phyloP scores from a whole-genome alignment of 371 early-diverging fungal genomes.

The Coemansia sp. region DNA sequence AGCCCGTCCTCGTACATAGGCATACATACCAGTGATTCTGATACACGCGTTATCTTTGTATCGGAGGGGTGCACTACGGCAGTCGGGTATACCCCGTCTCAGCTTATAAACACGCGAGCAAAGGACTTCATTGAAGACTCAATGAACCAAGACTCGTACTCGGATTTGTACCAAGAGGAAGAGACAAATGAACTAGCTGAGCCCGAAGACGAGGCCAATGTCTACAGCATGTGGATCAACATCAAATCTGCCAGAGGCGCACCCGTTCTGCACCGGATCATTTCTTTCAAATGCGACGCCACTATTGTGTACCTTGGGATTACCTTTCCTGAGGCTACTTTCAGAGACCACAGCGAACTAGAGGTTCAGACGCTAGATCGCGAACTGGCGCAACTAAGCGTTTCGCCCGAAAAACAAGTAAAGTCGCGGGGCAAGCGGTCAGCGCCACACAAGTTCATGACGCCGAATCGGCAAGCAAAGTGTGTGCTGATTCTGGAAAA shows the following conservation, averaged over 20 bases:
- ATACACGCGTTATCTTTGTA: constrained; percentile 32
- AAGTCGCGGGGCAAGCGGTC: background rate
- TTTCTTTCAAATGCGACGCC: constrained; percentile 40
- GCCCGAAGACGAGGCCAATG: constrained; percentile 24
- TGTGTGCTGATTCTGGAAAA: constrained; percentile 40
- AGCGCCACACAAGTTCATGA: constrained; percentile 23
- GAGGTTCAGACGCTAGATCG: constrained; percentile 43
- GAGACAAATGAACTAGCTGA: too few species aligned
- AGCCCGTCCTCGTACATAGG: constrained; percentile 13
- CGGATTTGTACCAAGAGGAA: constrained; percentile 10
- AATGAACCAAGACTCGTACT: constrained; percentile 15
- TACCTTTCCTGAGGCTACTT: constrained; percentile 33
- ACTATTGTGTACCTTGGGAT: constrained; percentile 23
- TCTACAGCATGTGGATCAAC: constrained; percentile 41
- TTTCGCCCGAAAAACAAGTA: constrained; percentile 12
- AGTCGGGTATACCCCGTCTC: constrained; percentile 27
- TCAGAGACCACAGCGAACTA: constrained; percentile 17
- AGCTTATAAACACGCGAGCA: constrained; percentile 19
- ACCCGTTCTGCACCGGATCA: constrained; percentile 29
- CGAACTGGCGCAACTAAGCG: constrained; percentile 22
- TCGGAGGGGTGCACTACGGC: constrained; percentile 30
- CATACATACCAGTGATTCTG: constrained; percentile 2
- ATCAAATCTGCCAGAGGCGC: constrained; percentile 20
- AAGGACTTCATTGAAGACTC: constrained; percentile 37
- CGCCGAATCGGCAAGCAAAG: constrained; percentile 26